Conservation (phyloP, 202 grass and related monocot genomes). For the Cymbopogon flexuosus region DNA sequence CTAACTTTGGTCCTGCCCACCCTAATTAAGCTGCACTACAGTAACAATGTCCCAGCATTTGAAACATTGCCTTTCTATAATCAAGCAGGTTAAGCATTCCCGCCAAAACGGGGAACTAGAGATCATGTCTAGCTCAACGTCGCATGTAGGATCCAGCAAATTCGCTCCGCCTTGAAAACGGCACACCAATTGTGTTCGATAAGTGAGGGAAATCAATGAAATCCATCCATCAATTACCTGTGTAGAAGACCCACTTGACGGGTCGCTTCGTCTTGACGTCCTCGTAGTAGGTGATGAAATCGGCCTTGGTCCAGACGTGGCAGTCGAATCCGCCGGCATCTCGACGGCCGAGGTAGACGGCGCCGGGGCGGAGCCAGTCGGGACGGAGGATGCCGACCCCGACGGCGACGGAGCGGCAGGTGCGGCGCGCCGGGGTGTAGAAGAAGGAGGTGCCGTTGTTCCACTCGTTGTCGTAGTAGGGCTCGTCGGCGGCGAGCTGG, state of each 20-base stretch:
- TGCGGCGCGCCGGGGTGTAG: constrained; percentile 34
- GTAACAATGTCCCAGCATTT: not conserved
- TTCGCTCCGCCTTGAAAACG: not conserved
- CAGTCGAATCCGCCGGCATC: constrained; percentile 47
- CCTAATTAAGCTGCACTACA: not conserved
- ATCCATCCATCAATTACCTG: not conserved
- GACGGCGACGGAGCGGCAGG: constrained; percentile 41
- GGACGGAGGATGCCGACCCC: constrained; percentile 56
- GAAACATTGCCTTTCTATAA: not conserved
- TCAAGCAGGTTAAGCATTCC: not conserved
- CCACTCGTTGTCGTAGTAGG: constrained; percentile 64
- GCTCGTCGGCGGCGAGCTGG: constrained; percentile 45
- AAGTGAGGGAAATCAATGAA: not conserved
- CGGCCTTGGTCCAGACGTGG: constrained; percentile 55
- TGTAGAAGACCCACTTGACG: constrained; percentile 77
- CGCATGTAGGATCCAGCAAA: not conserved
- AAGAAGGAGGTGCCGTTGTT: constrained; percentile 80
- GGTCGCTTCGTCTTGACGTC: constrained; percentile 46
- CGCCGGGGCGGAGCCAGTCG: constrained; percentile 41
- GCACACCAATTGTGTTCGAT: not conserved
- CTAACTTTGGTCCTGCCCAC: not conserved
- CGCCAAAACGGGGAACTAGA: no score
- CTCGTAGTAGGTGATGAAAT: constrained; percentile 85
- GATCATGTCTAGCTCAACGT: not conserved
- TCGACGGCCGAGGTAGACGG: constrained; percentile 51